Evolutionary conservation across 2,329 filamentous ascomycete species (phyloP).

Genomic region (Aspergillus sp.): DNA sequence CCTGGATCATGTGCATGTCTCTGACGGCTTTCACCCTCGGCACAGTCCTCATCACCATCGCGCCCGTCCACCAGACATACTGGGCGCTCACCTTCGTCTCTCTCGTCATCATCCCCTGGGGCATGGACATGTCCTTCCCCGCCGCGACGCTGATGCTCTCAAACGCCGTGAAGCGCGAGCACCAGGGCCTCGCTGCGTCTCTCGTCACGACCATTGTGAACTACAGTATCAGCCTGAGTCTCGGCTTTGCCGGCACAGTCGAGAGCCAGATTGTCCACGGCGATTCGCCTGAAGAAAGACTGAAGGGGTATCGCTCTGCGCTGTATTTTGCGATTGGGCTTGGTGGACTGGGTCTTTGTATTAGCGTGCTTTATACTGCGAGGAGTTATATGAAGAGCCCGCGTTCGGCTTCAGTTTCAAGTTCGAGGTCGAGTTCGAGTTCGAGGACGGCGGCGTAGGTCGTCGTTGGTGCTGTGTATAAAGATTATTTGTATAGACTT

Average conservation of each 20-base stretch:
- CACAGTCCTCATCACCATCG: constrained; percentile 42
- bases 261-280: constrained; percentile 50
- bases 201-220: constrained; percentile 67
- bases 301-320: constrained; percentile 43
- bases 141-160: constrained; percentile 61
- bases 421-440: neutral
- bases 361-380: constrained; percentile 18
- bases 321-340: constrained; percentile 43
- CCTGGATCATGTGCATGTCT: constrained; percentile 23
- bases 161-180: constrained; percentile 48
- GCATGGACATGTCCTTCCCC: constrained; percentile 68
- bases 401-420: neutral
- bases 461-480: neutral
- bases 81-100: constrained; percentile 64
- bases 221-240: constrained; percentile 65
- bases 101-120: constrained; percentile 59
- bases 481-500: too few relatives aligned
- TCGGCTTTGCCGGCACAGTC: constrained; percentile 66
- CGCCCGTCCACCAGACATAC: constrained; percentile 59
- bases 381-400: constrained; percentile 7
- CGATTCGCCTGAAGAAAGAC: constrained; percentile 32
- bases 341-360: constrained; percentile 26
- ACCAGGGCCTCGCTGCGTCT: constrained; percentile 55
- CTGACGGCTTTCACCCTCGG: constrained; percentile 45
- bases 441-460: neutral